Evolutionary conservation across 495 filamentous ascomycete species (phyloP).

Genomic region (Tuber umbilicatum): DNA sequence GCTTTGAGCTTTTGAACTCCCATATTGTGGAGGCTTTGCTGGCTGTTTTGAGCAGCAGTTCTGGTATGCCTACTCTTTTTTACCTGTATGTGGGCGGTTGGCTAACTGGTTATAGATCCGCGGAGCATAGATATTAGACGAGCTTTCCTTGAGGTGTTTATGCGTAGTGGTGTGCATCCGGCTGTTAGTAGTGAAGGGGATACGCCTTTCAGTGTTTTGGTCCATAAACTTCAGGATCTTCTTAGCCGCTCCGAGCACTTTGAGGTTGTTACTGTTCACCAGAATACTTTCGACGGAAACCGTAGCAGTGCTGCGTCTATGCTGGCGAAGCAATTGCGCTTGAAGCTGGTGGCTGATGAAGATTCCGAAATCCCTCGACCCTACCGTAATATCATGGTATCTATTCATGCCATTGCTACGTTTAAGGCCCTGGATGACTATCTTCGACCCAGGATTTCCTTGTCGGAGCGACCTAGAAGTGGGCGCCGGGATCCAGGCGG

Average conservation of each 20-base stretch:
- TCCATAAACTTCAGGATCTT: conserved; percentile 91
- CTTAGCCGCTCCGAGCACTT: conserved; percentile 96
- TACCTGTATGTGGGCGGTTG: neutral
- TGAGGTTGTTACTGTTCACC: conserved; percentile 90
- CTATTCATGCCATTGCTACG: conserved; percentile 95
- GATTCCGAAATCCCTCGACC: conserved; percentile 76
- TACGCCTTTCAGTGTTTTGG: conserved; percentile 83
- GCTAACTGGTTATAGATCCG: conserved; percentile 25
- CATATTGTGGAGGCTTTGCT: conserved; percentile 78
- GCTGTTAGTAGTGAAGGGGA: conserved; percentile 41
- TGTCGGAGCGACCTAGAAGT: conserved; percentile 71
- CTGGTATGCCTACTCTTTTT: conserved; percentile 39
- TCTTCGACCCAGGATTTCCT: conserved; percentile 76
- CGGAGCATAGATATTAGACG: conserved; percentile 52
- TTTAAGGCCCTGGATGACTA: conserved; percentile 98
- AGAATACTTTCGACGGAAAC: conserved; percentile 85
- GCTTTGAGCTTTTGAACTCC: conserved; percentile 85
- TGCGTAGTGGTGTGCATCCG: conserved; percentile 47
- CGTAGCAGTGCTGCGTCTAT: conserved; percentile 88
- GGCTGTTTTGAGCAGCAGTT: conserved; percentile 63
- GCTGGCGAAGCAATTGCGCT: conserved; percentile 89
- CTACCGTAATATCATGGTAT: conserved; percentile 92
- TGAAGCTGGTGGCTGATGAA: conserved; percentile 85
- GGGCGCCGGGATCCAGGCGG: conserved; percentile 47
- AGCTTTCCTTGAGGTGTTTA: conserved; percentile 90